Evolutionary conservation across 2,329 filamentous ascomycete species (phyloP).

Genomic region (Venturia pyrina): DNA sequence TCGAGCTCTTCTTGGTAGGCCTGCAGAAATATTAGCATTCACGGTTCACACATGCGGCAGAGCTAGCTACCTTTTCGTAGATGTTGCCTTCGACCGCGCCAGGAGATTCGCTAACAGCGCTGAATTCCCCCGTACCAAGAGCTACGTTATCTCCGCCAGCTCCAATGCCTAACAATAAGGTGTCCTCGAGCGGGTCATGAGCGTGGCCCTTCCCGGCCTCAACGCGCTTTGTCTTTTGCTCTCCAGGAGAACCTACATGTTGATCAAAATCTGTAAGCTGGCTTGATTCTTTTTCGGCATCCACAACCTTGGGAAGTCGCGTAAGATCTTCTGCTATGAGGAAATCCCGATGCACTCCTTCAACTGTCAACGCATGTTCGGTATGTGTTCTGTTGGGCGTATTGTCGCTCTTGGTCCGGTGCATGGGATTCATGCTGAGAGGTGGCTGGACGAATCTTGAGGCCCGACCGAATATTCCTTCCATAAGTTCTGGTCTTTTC

Average conservation of each 20-base stretch:
- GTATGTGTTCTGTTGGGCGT: constrained; percentile 39
- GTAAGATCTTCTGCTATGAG: constrained; percentile 24
- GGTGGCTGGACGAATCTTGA: constrained; percentile 50
- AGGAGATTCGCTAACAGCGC: constrained; percentile 72
- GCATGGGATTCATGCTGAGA: constrained; percentile 37
- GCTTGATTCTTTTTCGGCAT: not conserved
- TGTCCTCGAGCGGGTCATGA: constrained; percentile 53
- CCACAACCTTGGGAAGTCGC: constrained; percentile 3
- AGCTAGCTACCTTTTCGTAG: constrained; percentile 51
- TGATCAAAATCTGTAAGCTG: not conserved
- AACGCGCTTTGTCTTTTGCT: constrained; percentile 21
- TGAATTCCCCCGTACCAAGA: constrained; percentile 23
- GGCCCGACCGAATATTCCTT: constrained; percentile 50
- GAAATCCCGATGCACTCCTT: constrained; percentile 43
- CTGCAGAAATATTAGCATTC: not conserved
- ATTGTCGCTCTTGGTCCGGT: constrained; percentile 40
- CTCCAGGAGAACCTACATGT: constrained; percentile 25
- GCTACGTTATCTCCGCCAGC: constrained; percentile 43
- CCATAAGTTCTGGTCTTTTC: constrained; percentile 44
- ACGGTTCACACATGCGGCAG: not conserved
- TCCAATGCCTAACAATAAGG: constrained; percentile 68
- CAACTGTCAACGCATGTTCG: constrained; percentile 40
- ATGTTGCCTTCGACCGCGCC: constrained; percentile 76
- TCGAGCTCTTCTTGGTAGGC: constrained; percentile 78
- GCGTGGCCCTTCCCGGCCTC: constrained; percentile 47